phyloP scores from a whole-genome alignment of 805 yeast species.

The Kodamaea kakaduensis region DNA sequence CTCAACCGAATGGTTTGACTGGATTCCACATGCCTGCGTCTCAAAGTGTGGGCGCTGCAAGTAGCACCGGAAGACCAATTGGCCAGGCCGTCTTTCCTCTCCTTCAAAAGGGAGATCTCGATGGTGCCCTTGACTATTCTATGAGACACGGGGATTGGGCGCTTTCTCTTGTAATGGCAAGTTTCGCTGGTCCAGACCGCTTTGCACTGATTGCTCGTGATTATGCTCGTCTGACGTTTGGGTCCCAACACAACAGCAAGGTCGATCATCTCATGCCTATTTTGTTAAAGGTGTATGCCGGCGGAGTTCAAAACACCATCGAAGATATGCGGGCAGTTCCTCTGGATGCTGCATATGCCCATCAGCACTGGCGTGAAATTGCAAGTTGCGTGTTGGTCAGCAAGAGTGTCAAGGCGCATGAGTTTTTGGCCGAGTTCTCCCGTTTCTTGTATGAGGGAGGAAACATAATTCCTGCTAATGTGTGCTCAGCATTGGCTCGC shows the following conservation, averaged over 20 bases:
- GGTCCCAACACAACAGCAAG: slow-evolving; percentile 38
- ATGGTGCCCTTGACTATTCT: slow-evolving; percentile 61
- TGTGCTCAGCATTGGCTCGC: slow-evolving; percentile 47
- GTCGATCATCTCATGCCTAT: slow-evolving; percentile 48
- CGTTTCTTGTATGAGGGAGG: slow-evolving; percentile 36
- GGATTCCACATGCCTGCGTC: too few relatives aligned
- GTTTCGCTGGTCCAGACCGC: slow-evolving; percentile 56
- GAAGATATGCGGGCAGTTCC: slow-evolving; percentile 43
- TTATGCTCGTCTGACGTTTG: slow-evolving; percentile 47
- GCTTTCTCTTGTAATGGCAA: slow-evolving; percentile 67
- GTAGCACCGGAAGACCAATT: background rate
- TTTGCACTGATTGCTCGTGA: slow-evolving; percentile 57
- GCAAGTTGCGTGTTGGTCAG: slow-evolving; percentile 37
- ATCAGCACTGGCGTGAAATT: slow-evolving; percentile 49
- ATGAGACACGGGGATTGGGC: slow-evolving; percentile 69
- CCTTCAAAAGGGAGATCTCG: slow-evolving; percentile 60
- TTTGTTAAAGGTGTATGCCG: slow-evolving; percentile 60
- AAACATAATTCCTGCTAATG: slow-evolving; percentile 34
- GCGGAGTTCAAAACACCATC: slow-evolving; percentile 53
- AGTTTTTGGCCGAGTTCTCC: slow-evolving; percentile 51
- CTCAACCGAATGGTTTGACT: too few relatives aligned
- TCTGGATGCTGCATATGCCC: slow-evolving; percentile 46
- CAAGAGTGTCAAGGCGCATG: slow-evolving; percentile 21
- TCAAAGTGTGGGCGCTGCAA: too few relatives aligned
- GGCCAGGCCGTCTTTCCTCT: slow-evolving; percentile 24